Percentiles rank a stretch among this genome's conserved stretches.
These are phyloP conservation scores for Termitomyces sp. DNA, from an alignment of 768 basidiomycete species.

Conservation along the genomic window DNA sequence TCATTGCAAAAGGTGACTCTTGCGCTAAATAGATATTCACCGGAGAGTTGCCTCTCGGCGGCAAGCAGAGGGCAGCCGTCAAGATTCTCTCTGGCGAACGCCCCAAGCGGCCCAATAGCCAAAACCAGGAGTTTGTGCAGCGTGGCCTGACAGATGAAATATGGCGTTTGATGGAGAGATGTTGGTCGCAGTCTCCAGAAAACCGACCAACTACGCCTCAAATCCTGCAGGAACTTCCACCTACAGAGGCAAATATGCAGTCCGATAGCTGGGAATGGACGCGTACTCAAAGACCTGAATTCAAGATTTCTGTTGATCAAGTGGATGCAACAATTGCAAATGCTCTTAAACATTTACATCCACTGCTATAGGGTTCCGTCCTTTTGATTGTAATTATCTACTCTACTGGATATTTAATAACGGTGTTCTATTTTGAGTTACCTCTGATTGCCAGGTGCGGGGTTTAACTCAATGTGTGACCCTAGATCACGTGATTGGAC, in stretches of 20 bases:
- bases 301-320: background rate
- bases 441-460: too few species aligned
- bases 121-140: background rate
- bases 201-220: background rate
- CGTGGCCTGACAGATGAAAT: background rate
- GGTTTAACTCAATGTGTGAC: too few species aligned
- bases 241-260: background rate
- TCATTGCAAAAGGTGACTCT: background rate
- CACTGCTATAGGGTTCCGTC: background rate
- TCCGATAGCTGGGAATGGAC: background rate
- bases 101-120: background rate
- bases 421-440: too few species aligned
- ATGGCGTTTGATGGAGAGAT: slow-evolving; percentile 1
- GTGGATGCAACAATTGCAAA: background rate
- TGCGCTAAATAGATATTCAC: background rate
- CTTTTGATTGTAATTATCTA: background rate
- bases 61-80: background rate
- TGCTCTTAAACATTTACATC: background rate
- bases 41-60: background rate
- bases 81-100: background rate
- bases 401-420: too few species aligned
- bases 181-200: background rate
- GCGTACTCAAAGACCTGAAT: background rate
- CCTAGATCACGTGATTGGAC: too few species aligned
- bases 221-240: background rate